These are phyloP conservation scores for Vitis hybrid DNA, from an alignment of 177 flowering plant genomes.

Conservation along the genomic window DNA sequence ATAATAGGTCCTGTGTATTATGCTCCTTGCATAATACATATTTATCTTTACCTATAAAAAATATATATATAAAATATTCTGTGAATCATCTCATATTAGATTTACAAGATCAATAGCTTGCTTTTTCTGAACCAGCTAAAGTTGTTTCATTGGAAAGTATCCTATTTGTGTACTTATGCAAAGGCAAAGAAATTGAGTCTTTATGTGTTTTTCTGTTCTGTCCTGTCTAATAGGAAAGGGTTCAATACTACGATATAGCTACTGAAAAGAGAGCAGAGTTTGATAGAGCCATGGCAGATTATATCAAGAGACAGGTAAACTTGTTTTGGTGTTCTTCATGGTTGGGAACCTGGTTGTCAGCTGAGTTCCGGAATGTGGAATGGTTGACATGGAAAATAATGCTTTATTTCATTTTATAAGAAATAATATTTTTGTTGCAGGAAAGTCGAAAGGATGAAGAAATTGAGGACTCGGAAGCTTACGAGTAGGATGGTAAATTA, in stretches of 20 bases:
- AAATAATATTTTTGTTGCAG: constrained; percentile 30
- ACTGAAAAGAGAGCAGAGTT: constrained; percentile 89
- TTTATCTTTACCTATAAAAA: too few relatives aligned
- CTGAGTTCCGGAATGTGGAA: too few relatives aligned
- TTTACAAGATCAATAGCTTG: too few relatives aligned
- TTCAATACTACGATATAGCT: constrained; percentile 89
- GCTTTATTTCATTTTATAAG: neutral
- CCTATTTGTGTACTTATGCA: neutral
- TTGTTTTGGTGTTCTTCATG: neutral
- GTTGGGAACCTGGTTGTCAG: neutral
- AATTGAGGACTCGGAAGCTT: constrained; percentile 47
- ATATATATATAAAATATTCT: too few relatives aligned
- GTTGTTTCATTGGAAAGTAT: too few relatives aligned
- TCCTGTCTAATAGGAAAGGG: constrained; percentile 71
- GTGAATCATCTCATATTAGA: too few relatives aligned
- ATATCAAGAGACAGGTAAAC: constrained; percentile 63
- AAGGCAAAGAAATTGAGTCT: neutral
- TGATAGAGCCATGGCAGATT: constrained; percentile 74
- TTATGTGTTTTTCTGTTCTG: neutral
- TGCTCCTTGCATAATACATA: too few relatives aligned
- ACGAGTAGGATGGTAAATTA: constrained; percentile 19
- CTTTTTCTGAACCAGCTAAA: too few relatives aligned
- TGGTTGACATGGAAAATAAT: too few relatives aligned
- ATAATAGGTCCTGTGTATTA: too few relatives aligned
- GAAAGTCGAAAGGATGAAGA: constrained; percentile 59